These are phyloP conservation scores for Kwoniella shivajii DNA, from an alignment of 1,284 basidiomycete genomes.

Conservation along the genomic window DNA sequence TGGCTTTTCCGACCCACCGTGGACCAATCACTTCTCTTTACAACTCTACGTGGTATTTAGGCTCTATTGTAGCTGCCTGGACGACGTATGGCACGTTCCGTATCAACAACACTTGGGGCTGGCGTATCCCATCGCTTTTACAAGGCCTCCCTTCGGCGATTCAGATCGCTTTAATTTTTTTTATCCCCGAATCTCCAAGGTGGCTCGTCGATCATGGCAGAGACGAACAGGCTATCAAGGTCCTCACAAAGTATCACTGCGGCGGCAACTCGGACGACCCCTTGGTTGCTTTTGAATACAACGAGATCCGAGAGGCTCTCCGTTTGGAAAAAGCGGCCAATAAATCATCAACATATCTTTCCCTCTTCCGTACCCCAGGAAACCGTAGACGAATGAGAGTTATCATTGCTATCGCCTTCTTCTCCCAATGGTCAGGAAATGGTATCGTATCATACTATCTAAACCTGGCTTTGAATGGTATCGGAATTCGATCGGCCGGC, in stretches of 20 bases:
- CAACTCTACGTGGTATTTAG: conserved; percentile 32
- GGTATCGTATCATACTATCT: conserved; percentile 56
- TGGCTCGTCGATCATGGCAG: conserved; percentile 65
- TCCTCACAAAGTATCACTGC: conserved; percentile 66
- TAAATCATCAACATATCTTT: conserved; percentile 15
- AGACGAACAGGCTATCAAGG: conserved; percentile 58
- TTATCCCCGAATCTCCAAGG: conserved; percentile 57
- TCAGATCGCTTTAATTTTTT: conserved; percentile 61
- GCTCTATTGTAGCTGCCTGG: conserved; percentile 51
- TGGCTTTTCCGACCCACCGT: conserved; percentile 31
- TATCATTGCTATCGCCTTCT: conserved; percentile 43
- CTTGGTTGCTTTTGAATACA: conserved; percentile 51
- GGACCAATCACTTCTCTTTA: conserved; percentile 23
- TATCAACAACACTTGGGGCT: conserved; percentile 33
- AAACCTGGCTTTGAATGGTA: conserved; percentile 64
- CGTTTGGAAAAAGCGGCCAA: conserved; percentile 44
- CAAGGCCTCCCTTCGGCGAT: conserved; percentile 67
- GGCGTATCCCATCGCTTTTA: conserved; percentile 65
- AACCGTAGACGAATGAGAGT: conserved; percentile 32
- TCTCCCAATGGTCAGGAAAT: conserved; percentile 45
- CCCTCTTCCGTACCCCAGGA: conserved; percentile 22
- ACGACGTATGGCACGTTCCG: conserved; percentile 39
- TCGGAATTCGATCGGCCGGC: conserved; percentile 69
- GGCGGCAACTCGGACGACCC: conserved; percentile 49
- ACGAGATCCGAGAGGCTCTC: conserved; percentile 54